Evolutionary conservation across 306 rosid species (phyloP).

Genomic region (Lablab purpureus): DNA sequence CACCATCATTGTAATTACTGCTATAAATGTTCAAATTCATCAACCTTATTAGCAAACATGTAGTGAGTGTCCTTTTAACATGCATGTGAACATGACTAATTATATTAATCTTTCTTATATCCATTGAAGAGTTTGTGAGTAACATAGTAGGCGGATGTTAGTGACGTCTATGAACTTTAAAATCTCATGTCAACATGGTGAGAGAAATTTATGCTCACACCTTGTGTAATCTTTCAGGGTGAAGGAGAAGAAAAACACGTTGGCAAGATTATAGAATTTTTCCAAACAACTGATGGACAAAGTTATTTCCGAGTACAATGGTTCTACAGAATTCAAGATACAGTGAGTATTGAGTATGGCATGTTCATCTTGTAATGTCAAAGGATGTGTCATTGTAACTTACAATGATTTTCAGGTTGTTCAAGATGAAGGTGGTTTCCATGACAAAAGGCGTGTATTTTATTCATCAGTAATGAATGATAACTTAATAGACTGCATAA

Average conservation of each 20-base stretch:
- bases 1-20: not conserved
- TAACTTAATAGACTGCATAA: constrained; percentile 78
- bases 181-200: constrained; percentile 17
- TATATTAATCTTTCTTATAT: constrained; percentile 8
- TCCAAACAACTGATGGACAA: constrained; percentile 69
- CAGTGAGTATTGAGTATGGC: constrained; percentile 75
- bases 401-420: constrained; percentile 65
- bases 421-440: constrained; percentile 72
- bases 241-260: constrained; percentile 65
- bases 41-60: constrained; percentile 10
- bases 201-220: constrained; percentile 43
- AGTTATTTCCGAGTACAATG: constrained; percentile 89
- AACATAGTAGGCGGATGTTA: constrained; percentile 21
- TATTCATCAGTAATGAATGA: constrained; percentile 91
- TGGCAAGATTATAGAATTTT: constrained; percentile 90
- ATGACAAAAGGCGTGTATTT: constrained; percentile 91
- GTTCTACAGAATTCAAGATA: constrained; percentile 93
- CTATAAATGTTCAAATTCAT: constrained; percentile 19
- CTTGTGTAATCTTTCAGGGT: constrained; percentile 66
- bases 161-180: constrained; percentile 22
- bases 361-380: constrained; percentile 33
- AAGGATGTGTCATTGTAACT: constrained; percentile 27
- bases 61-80: constrained; percentile 6
- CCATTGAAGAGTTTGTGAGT: constrained; percentile 10
- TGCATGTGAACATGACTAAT: constrained; percentile 29